Base-by-base conservation (phyloP, 179 eudicot species). In the Camellia oleifera region DNA sequence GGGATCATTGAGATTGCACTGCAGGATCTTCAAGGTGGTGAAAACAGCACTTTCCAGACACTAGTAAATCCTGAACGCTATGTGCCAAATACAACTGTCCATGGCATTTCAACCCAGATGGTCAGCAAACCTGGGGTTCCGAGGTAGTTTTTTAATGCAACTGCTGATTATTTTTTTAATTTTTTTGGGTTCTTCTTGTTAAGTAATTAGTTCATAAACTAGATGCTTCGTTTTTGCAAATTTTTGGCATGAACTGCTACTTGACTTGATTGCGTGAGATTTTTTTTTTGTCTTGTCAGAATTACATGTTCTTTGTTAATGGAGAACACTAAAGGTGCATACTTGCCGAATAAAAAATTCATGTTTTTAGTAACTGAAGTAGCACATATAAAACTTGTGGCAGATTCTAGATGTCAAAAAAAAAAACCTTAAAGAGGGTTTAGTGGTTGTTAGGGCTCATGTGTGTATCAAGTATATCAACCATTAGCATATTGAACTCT, bases 1-100 rank as follows among this genome's bases (percentile, higher is more conserved):
- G 79, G 95, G 78, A 91, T 95, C 8, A 88, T 95, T 71, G 99
- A 95, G 90, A 90, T 95, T 80, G 99, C 97, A 17, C 76, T 91
- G 67, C 89, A 81, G 85, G 98, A 92, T 85, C 90, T 95, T 63
- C 75, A 53, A 40, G 99, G 99, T 18, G 99, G 98, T 63, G 85
- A 84, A 79, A 89, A 89, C 78, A 94, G 98, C 84, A 92, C 97
- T 61, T 94, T 95, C 72, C 95, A 92, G 81, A 90, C 97, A 7
- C 87, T 95, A 53, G 85, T 94, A 77, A 95, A 95, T 88, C 99
- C 99, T 46, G 93, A 82, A 4, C 72, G 91, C 40, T 14, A 11
- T 77, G 90, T 95, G 69, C 82, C 85, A 53, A 95, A 95, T 85
- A 12, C 86, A 11, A 40, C 71, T 15, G 18, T 90, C 76, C 98